Base-by-base conservation (phyloP, 2,329 filamentous ascomycete species). In the Corynespora cassiicola region DNA sequence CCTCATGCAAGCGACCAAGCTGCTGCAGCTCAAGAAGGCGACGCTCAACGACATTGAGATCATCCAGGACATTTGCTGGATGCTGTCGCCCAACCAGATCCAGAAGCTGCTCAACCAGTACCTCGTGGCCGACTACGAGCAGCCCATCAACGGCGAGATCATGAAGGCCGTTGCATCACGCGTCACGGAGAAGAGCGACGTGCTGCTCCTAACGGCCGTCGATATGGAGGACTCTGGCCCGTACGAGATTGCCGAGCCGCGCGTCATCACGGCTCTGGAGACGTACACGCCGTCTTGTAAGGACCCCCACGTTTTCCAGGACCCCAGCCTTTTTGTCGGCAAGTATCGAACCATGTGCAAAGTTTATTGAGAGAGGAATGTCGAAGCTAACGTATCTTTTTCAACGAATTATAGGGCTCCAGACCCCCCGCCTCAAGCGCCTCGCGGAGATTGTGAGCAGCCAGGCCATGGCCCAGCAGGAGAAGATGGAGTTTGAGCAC, bases 1-100 rank as follows among this genome's bases (percentile, higher is more conserved):
- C 76, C 75, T 99, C 56, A 99, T 99, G 94, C 92, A 97, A 88
- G 94, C 94, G 36, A 99, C 94, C 14, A 99, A 99, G 76, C 85
- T 99, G 50, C 79, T 99, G 51, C 94, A 99, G 71, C 79, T 99
- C 50, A 99, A 99, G 85, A 99, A 99, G 76, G 94, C 94, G 7
- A 99, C 94, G 1, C 75, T 99, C 66, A 99, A 97, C 68, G 94
- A 99, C 63, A 99, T 99, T 61, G 94, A 99, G 74, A 99, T 99
- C 61, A 99, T 99, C 62, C 94, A 99, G 75, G 94, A 99, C 68
- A 99, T 99, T 60, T 99, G 94, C 81, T 97, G 92, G 92, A 97
- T 97, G 92, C 81, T 99, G 36, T 96, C 92, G 2, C 94, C 94
- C 35, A 97, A 96, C 73, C 94, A 99, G 71, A 99, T 99, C 50